Evolutionary conservation across 169 alveolate species (phyloP), one percentile per base, ranked within the genome.

Genomic region (Plasmodium reichenowi): DNA sequence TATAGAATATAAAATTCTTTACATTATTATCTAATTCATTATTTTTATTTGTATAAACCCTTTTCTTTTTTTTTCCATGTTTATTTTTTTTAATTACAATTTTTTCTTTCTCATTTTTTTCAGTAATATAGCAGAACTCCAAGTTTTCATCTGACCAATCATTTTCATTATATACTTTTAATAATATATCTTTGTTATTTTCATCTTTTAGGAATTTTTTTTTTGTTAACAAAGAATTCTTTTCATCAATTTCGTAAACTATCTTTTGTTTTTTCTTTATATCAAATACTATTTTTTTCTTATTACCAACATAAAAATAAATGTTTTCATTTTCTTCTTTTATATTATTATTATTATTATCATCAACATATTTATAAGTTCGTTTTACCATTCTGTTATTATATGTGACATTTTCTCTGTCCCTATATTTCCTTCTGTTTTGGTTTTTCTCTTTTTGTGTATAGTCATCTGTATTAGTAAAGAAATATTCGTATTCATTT

Each of bases 91-190:
- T 52, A 22, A 74, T 59, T 50, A 60, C 58, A 74, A 74, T 59
- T 59, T 74, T 74, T 60, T 74, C 88, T 45, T 60, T 74, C 32
- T 74, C 38, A 15, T 59, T 74, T 47, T 74, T 26, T 38, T 74
- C 52, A 20, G 59, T 74, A 6, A 74, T 13, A 47, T 60, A 60
- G 24, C 74, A 74, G 29, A 74, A 74, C 15, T 74, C 88, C 56
- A 74, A 64, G 26, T n/a, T 22, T 0, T 74, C 74, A 74, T 74
- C 88, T 3, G 88, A 74, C 88, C 88, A 74, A 22, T 74, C 88
- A 29, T 59, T 43, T 43, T 74, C 88, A 3, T 59, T 22, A 20
- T 43, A 59, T 29, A 45, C 17, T 38, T 74, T 58, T 60, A 12
- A 38, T 29, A 74, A 74, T 15, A 74, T 26, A 15, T 74, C 56